Base-by-base conservation (phyloP, 2,329 filamentous ascomycete genomes). In the Lasiodiplodia sp. region DNA sequence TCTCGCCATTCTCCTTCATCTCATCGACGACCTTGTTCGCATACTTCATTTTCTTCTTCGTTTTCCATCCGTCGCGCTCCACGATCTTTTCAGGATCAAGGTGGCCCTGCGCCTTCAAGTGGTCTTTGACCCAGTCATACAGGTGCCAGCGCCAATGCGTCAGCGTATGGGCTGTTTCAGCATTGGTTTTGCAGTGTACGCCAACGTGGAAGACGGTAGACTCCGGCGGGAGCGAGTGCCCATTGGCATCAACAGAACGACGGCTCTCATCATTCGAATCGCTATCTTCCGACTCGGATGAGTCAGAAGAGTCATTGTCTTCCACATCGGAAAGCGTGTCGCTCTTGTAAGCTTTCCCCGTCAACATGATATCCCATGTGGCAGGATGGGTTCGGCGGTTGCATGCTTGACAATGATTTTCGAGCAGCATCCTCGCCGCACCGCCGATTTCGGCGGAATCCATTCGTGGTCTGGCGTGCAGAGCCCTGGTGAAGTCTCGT, bases 131-230 rank as follows among this genome's bases (percentile, higher is more conserved):
- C 86, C 87, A 92, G 71, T 90, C 85, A 74, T 92, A 90, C n/a
- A 95, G 86, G 56, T 89, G 87, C 69, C 87, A 87, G 68, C 90
- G 90, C 92, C 92, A 94, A 79, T 96, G 92, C 4, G 88, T 85
- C 3, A 95, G 84, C 0, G 85, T 86, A 75, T 95, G 92, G 0
- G 91, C 90, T 49, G 89, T 89, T 71, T 88, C 84, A 0, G 92
- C 91, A 71, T 90, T 91, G 38, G 81, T 79, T 74, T 85, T 87
- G 81, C 89, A 92, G 69, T 85, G 84, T 23, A 66, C 65, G 71
- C 88, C 88, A 2, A 88, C 77, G 69, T 83, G 84, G 78, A 86
- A 90, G 31, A 81, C 80, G 2, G 72, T 82, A 21, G 80, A 77
- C 53, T 81, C 80, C 1, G 82, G 75, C 0, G 83, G 81, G 4